Evolutionary conservation across 169 alveolate species (phyloP).

Genomic region (Cyclospora cayetanensis): DNA sequence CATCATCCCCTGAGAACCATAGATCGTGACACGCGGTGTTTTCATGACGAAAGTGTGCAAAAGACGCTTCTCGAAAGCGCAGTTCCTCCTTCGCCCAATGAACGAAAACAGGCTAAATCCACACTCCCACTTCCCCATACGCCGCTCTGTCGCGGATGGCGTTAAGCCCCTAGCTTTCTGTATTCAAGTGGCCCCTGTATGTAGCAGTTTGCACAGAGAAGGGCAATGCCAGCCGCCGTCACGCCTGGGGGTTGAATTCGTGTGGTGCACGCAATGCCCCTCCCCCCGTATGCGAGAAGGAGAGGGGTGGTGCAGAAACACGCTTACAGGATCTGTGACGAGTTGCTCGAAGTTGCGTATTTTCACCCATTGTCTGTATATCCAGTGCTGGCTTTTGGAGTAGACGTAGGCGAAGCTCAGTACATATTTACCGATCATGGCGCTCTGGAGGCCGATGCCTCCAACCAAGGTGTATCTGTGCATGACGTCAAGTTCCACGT

Average conservation of each 20-base stretch:
- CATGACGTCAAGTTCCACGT: conserved; percentile 77
- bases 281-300: not conserved
- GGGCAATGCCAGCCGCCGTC: not conserved
- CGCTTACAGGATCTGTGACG: conserved; percentile 66
- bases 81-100: too few species aligned
- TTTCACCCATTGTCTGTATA: conserved; percentile 79
- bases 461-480: conserved; percentile 74
- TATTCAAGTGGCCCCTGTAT: too few species aligned
- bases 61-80: too few species aligned
- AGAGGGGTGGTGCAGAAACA: not conserved
- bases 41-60: too few species aligned
- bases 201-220: not conserved
- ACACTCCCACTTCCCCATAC: not conserved
- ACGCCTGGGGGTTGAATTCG: not conserved
- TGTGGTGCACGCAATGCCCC: not conserved
- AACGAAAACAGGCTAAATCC: too few species aligned
- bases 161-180: too few species aligned
- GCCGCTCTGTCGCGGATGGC: too few species aligned
- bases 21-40: too few species aligned
- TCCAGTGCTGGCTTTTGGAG: conserved; percentile 78
- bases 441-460: conserved; percentile 72
- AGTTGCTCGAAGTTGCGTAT: conserved; percentile 74
- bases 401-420: conserved; percentile 77
- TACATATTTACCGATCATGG: conserved; percentile 76
- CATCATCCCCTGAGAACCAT: conserved; percentile 73